Base-by-base conservation (phyloP, 1,139 yeast species). In the Geotrichum bryndzae region DNA sequence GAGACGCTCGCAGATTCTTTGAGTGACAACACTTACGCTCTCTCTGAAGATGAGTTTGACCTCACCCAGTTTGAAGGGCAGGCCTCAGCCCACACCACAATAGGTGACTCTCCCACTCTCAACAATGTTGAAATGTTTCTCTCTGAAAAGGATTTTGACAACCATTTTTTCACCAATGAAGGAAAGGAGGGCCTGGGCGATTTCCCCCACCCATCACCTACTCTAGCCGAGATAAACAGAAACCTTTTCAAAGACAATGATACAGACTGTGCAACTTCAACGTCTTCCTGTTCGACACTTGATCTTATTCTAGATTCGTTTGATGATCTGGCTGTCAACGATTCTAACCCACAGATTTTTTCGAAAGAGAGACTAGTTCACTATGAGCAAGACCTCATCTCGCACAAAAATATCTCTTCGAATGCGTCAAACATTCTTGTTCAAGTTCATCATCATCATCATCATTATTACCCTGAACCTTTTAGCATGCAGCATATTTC, bases 221-320 rank as follows among this genome's bases (percentile, higher is more conserved):
- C 48, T 41, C 18, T 41, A 1, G 22, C 48, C 2, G 48, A 41
- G 23, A 41, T 41, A n/a, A 41, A 41, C 23, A 41, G 18, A n/a
- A 41, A 4, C 48, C 7, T 41, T 41, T 7, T 41, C 22, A 41
- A 41, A 10, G 48, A 41, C 48, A 41, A 41, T 41, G 48, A 41
- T 18, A 23, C 22, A 4, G 48, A 41, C 5, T 41, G 48, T 41
- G 48, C 57, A 15, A 13, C 51, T 25, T 60, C 66, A 41, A 62
- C 67, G 2, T 65, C 69, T n/a, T 68, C 73, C 0, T 67, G 71
- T 2, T 71, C 73, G 1, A 70, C 73, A 2, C 62, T 71, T 23
- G 73, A 70, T 48, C 67, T 65, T 10, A 68, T 68, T n/a, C 60
- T 70, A 5, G 73, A 70, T 57, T 52, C 66, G 1, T 69, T 69